phyloP scores from a whole-genome alignment of 257 asterid species.

The Rauvolfia tetraphylla region DNA sequence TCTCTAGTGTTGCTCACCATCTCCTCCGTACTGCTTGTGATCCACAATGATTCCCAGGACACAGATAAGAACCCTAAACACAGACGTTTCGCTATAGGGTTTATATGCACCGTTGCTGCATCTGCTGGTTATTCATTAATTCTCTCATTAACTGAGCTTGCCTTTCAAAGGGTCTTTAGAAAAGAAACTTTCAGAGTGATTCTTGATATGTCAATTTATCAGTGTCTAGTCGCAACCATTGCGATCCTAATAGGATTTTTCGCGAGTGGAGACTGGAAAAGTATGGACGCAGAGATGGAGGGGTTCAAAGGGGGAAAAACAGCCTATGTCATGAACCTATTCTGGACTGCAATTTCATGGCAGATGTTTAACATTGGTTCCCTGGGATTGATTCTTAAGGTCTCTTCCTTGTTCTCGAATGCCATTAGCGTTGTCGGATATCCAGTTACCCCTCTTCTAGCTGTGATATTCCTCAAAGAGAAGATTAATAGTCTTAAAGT shows the following conservation, averaged over 20 bases:
- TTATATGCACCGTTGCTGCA: constrained; percentile 37
- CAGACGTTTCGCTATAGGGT: constrained; percentile 22
- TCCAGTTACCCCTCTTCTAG: constrained; percentile 20
- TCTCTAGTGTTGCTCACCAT: constrained; percentile 44
- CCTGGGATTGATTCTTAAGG: constrained; percentile 33
- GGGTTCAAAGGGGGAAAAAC: constrained; percentile 28
- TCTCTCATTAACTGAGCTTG: constrained; percentile 30
- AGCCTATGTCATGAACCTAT: constrained; percentile 28
- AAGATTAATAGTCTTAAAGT: constrained; percentile 12
- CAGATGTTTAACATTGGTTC: constrained; percentile 35
- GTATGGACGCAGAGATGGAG: constrained; percentile 33
- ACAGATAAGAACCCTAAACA: constrained; percentile 13
- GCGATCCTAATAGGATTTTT: constrained; percentile 25
- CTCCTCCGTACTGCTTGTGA: constrained; percentile 54
- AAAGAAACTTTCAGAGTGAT: constrained; percentile 17
- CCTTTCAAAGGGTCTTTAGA: constrained; percentile 29
- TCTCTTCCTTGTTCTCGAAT: constrained; percentile 29
- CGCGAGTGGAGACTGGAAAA: constrained; percentile 46
- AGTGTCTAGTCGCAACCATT: constrained; percentile 29
- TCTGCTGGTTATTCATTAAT: constrained; percentile 33
- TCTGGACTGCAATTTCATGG: constrained; percentile 36
- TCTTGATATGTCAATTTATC: constrained; percentile 30
- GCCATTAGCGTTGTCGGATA: constrained; percentile 21
- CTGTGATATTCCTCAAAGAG: constrained; percentile 24
- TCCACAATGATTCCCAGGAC: constrained; percentile 39